Percentiles rank a stretch among this genome's conserved stretches.
Evolutionary conservation across 768 basidiomycete genomes (phyloP).

Genomic region (Arthromyces matolae): DNA sequence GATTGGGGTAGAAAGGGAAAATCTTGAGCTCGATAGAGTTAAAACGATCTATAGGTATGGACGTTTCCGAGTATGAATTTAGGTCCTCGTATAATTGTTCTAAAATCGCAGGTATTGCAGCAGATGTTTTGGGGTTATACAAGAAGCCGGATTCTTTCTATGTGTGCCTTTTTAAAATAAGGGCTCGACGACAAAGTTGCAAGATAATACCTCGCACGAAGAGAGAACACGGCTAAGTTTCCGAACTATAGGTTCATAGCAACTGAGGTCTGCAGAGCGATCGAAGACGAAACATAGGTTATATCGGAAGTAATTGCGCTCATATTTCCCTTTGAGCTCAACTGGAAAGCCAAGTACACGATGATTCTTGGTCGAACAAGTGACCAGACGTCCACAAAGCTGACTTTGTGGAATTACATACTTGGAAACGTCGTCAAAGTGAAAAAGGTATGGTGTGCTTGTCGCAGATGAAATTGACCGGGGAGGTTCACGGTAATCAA

Average conservation of each 20-base stretch:
- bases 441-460: slow-evolving; percentile 64
- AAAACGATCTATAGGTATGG: slow-evolving; percentile 85
- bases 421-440: slow-evolving; percentile 88
- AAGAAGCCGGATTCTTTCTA: slow-evolving; percentile 90
- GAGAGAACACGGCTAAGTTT: slow-evolving; percentile 90
- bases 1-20: slow-evolving; percentile 95
- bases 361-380: slow-evolving; percentile 74
- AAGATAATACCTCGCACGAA: slow-evolving; percentile 73
- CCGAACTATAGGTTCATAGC: slow-evolving; percentile 93
- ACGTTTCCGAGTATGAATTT: slow-evolving; percentile 96
- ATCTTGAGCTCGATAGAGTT: slow-evolving; percentile 95
- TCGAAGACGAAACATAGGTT: slow-evolving; percentile 98
- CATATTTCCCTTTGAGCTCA: slow-evolving; percentile 69
- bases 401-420: slow-evolving; percentile 89
- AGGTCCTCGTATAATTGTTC: slow-evolving; percentile 97
- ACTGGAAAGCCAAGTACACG: slow-evolving; percentile 93
- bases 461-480: slow-evolving; percentile 48
- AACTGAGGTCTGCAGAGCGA: slow-evolving; percentile 84
- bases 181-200: background rate
- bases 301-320: slow-evolving; percentile 86
- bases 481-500: slow-evolving; percentile 33
- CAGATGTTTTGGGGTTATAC: slow-evolving; percentile 65
- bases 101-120: slow-evolving; percentile 74
- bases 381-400: slow-evolving; percentile 85
- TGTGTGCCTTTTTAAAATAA: background rate